phyloP scores from a whole-genome alignment of 2,329 filamentous ascomycete species.

The Diplodia mutila region DNA sequence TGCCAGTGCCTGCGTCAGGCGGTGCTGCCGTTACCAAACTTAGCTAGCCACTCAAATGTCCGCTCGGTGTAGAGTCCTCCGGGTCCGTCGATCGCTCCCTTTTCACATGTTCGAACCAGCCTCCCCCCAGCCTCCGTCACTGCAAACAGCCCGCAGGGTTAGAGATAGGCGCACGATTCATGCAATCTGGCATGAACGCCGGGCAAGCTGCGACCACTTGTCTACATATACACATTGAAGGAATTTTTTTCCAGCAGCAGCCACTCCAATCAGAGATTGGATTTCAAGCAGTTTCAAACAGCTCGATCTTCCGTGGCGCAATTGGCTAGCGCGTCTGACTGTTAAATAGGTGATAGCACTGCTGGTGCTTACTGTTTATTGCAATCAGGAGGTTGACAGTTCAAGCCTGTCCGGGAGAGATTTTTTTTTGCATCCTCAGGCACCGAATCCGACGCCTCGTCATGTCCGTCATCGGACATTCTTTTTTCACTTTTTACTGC shows the following conservation, averaged over 20 bases:
- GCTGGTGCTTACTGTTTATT: too few relatives aligned
- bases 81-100: constrained; percentile 7
- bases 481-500: not conserved
- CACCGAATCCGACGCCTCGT: too few relatives aligned
- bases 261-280: constrained; percentile 1
- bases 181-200: not conserved
- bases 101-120: constrained; percentile 16
- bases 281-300: too few relatives aligned
- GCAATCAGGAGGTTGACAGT: constrained; percentile 28
- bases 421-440: not conserved
- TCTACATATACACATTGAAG: not conserved
- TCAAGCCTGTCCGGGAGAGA: constrained; percentile 27
- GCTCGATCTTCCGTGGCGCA: constrained; percentile 44
- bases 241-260: not conserved
- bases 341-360: constrained; percentile 45
- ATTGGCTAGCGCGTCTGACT: constrained; percentile 65
- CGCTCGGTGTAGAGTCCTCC: constrained; percentile 11
- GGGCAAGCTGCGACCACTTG: too few relatives aligned
- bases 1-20: constrained; percentile 23
- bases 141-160: not conserved
- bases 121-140: not conserved
- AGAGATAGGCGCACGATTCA: not conserved
- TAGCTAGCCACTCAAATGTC: constrained; percentile 14
- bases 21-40: constrained; percentile 13
- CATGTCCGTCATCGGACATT: not conserved